phyloP scores from a whole-genome alignment of 345 rosid genomes.

The Bruguiera parviflora region DNA sequence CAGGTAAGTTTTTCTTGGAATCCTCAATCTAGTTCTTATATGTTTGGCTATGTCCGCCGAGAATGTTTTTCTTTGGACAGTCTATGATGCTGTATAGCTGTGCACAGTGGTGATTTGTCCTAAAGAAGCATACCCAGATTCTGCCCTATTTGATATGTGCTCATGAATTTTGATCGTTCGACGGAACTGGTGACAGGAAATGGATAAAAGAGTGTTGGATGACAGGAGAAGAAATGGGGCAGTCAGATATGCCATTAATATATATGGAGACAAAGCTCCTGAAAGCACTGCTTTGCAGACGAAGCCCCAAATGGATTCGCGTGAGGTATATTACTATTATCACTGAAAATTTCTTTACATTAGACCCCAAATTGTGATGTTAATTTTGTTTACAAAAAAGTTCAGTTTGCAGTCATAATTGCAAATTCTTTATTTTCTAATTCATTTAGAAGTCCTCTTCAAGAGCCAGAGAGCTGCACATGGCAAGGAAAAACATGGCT shows the following conservation, averaged over 20 bases:
- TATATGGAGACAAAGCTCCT: conserved; percentile 46
- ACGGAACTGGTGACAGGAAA: conserved; percentile 6
- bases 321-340: conserved; percentile 43
- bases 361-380: not conserved
- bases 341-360: not conserved
- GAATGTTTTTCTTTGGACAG: not conserved
- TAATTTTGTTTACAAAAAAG: conserved; percentile 7
- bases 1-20: conserved; percentile 15
- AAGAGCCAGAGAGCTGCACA: conserved; percentile 51
- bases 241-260: conserved; percentile 56
- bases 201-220: conserved; percentile 41
- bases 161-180: conserved; percentile 6
- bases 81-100: not conserved
- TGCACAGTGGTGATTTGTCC: not conserved
- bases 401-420: not conserved
- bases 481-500: conserved; percentile 48
- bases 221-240: conserved; percentile 49
- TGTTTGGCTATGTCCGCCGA: not conserved
- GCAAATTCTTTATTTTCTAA: not conserved
- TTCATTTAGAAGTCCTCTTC: conserved; percentile 39
- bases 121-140: not conserved
- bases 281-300: conserved; percentile 30
- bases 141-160: not conserved
- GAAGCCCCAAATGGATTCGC: conserved; percentile 36
- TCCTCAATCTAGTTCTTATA: not conserved